phyloP scores from a whole-genome alignment of 2,329 filamentous ascomycete genomes.

The Diaporthe helianthi region DNA sequence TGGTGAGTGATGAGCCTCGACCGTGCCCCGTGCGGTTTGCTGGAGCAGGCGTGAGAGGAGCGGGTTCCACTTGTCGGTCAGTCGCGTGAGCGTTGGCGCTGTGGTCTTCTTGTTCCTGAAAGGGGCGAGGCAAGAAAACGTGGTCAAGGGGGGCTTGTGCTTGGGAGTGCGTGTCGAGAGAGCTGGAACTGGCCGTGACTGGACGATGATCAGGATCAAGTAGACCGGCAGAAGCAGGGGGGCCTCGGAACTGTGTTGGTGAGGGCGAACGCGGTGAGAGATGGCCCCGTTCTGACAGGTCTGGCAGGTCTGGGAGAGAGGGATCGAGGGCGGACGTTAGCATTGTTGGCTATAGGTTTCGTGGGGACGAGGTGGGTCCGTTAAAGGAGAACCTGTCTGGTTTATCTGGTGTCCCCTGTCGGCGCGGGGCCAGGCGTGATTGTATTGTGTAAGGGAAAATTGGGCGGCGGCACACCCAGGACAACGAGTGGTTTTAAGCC shows the following conservation, averaged over 20 bases:
- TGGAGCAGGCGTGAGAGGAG: slow-evolving; percentile 30
- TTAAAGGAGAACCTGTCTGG: slow-evolving; percentile 37
- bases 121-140: slow-evolving; percentile 30
- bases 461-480: slow-evolving; percentile 5
- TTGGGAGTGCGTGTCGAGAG: slow-evolving; percentile 10
- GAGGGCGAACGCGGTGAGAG: slow-evolving; percentile 33
- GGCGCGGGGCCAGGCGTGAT: slow-evolving; percentile 33
- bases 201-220: slow-evolving; percentile 15
- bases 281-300: slow-evolving; percentile 34
- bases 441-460: slow-evolving; percentile 33
- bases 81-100: slow-evolving; percentile 43
- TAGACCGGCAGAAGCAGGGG: slow-evolving; percentile 28
- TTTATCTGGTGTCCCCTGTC: slow-evolving; percentile 32
- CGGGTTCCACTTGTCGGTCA: slow-evolving; percentile 34
- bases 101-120: slow-evolving; percentile 45
- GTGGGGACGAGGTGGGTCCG: slow-evolving; percentile 36
- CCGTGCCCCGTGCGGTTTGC: slow-evolving; percentile 39
- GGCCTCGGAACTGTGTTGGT: slow-evolving; percentile 8
- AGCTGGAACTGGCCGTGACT: slow-evolving; percentile 8
- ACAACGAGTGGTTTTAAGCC: slow-evolving; percentile 19
- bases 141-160: slow-evolving; percentile 25
- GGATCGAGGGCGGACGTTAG: slow-evolving; percentile 42
- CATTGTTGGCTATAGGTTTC: slow-evolving; percentile 49
- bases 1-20: slow-evolving; percentile 47
- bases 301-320: slow-evolving; percentile 36